phyloP scores from a whole-genome alignment of 2,329 filamentous ascomycete genomes.

The Alternaria rosae region DNA sequence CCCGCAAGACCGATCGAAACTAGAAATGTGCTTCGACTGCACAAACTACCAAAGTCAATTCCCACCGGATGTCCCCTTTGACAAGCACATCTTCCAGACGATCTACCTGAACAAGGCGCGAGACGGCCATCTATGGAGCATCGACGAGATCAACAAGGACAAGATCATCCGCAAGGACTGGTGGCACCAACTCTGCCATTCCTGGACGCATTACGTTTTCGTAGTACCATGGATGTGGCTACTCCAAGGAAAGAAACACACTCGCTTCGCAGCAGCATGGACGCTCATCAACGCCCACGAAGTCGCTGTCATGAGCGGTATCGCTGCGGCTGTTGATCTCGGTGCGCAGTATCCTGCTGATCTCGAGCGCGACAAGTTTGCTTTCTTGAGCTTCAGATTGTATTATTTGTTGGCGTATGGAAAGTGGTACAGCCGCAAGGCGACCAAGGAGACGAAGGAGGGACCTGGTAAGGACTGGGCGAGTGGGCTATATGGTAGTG shows the following conservation, averaged over 20 bases:
- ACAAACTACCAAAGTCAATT: constrained; percentile 80
- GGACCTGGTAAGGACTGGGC: constrained; percentile 64
- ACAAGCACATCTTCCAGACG: constrained; percentile 73
- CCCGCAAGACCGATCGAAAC: constrained; percentile 61
- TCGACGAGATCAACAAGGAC: constrained; percentile 63
- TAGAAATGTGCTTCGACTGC: constrained; percentile 74
- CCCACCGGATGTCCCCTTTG: constrained; percentile 60
- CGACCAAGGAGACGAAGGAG: constrained; percentile 52
- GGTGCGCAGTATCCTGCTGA: constrained; percentile 71
- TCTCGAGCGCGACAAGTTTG: constrained; percentile 68
- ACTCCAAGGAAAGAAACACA: constrained; percentile 70
- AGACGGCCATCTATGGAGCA: constrained; percentile 65
- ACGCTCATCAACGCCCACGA: constrained; percentile 76
- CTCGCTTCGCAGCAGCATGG: constrained; percentile 71
- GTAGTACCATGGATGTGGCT: constrained; percentile 77
- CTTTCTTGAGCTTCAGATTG: constrained; percentile 66
- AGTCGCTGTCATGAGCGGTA: constrained; percentile 73
- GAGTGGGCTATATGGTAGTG: constrained; percentile 65
- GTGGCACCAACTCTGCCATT: constrained; percentile 73
- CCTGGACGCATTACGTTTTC: constrained; percentile 68
- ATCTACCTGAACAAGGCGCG: constrained; percentile 69
- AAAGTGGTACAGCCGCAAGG: constrained; percentile 63
- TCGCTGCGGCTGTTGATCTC: constrained; percentile 73
- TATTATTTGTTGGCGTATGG: constrained; percentile 69
- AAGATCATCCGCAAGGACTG: constrained; percentile 70